Conservation (phyloP, 225 moss, liverwort and hornwort species). For the Ulota crispa region DNA sequence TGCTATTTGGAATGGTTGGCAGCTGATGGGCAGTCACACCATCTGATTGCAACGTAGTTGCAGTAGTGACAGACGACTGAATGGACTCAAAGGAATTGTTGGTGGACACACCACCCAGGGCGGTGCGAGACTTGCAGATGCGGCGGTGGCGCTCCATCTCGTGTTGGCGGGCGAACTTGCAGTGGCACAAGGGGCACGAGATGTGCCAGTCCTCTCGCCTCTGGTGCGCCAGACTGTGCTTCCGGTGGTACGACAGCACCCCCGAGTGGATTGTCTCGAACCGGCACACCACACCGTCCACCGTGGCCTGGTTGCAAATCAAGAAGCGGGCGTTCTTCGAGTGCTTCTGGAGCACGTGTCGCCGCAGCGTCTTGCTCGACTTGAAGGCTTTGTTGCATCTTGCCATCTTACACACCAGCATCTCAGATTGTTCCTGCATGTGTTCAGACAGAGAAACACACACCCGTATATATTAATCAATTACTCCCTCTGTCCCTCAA, state of each 20-base stretch:
- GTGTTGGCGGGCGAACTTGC: constrained; percentile 62
- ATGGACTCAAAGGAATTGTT: constrained; percentile 33
- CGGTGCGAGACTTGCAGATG: constrained; percentile 48
- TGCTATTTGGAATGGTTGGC: constrained; percentile 14
- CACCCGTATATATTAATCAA: background rate
- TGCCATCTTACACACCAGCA: constrained; percentile 56
- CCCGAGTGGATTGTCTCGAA: constrained; percentile 67
- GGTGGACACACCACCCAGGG: constrained; percentile 6
- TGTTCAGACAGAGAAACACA: background rate
- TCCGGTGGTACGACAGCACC: constrained; percentile 59
- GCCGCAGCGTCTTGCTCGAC: constrained; percentile 61
- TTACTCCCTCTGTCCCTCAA: too few relatives aligned
- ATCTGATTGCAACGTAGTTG: constrained; percentile 24
- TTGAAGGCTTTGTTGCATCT: constrained; percentile 64
- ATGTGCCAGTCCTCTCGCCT: constrained; percentile 66
- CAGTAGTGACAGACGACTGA: constrained; percentile 28
- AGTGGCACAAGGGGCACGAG: constrained; percentile 57
- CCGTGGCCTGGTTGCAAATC: constrained; percentile 60
- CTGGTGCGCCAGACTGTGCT: constrained; percentile 59
- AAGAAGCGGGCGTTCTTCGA: constrained; percentile 54
- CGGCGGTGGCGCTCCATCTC: constrained; percentile 68
- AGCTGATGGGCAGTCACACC: constrained; percentile 13
- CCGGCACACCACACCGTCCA: constrained; percentile 53
- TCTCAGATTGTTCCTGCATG: constrained; percentile 49
- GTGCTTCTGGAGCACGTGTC: constrained; percentile 60